Percentiles rank a stretch among this genome's conserved stretches.
Evolutionary conservation across 75 land plant species (phyloP).

Genomic region (Gnetum montanum): DNA sequence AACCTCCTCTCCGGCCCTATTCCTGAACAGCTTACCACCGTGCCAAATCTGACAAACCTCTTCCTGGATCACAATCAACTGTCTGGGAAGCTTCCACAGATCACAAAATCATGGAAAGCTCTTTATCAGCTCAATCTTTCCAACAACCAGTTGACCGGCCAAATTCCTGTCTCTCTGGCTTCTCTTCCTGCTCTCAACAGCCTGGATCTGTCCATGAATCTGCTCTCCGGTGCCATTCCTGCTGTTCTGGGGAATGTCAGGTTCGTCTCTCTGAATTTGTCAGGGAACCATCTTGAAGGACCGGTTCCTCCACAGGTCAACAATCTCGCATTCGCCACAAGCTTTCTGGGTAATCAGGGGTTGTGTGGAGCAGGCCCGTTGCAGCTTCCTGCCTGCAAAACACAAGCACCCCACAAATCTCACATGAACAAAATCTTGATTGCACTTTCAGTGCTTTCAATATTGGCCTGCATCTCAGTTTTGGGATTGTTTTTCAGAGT

Average conservation of each 20-base stretch:
- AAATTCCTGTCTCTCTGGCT: conserved; percentile 35
- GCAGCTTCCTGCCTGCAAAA: background rate
- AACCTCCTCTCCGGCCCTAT: conserved; percentile 36
- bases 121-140: conserved; percentile 21
- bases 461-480: background rate
- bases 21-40: conserved; percentile 22
- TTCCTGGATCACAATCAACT: conserved; percentile 27
- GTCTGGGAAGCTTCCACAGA: conserved; percentile 23
- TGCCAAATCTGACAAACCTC: conserved; percentile 14
- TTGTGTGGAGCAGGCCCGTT: conserved; percentile 3
- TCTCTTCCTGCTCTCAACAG: conserved; percentile 13
- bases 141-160: conserved; percentile 30
- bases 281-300: conserved; percentile 31
- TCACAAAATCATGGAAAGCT: conserved; percentile 2
- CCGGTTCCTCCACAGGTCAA: conserved; percentile 12
- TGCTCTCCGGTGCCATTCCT: conserved; percentile 36
- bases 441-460: conserved; percentile 2
- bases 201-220: conserved; percentile 38
- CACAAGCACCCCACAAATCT: background rate
- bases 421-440: background rate
- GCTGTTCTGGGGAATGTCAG: conserved; percentile 13
- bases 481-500: no score
- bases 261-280: conserved; percentile 30
- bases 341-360: conserved; percentile 33
- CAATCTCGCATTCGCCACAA: conserved; percentile 15